Base-by-base conservation (phyloP, 768 basidiomycete genomes). In the Leccinum incarnatum region DNA sequence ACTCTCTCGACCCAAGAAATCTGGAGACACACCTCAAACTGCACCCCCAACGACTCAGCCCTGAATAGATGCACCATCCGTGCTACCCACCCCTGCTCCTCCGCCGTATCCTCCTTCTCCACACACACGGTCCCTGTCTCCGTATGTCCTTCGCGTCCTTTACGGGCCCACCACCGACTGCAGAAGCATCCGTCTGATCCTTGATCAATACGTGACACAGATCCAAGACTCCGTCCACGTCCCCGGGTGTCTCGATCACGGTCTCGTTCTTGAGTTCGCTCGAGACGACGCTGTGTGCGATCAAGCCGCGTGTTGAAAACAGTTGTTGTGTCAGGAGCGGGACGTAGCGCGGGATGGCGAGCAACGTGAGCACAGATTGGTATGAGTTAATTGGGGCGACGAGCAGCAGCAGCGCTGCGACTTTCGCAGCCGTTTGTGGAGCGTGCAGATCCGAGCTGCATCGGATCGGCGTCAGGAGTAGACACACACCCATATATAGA, bases 181-280 rank as follows among this genome's bases (percentile, higher is more conserved):
- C 29, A 14, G 34, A 36, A 4, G 79, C 81, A 65, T 90, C 89
- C 1, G 82, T 79, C 67, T 90, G 87, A 67, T 98, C 95, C 67
- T 87, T 88, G 64, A 98, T 97, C 49, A 98, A 78, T 1, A 98
- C 95, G 66, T 93, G 88, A 69, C 95, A 97, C 25, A 91, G 77
- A 58, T 95, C 93, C 29, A 98, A 80, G 3, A 98, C 89, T 9
- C 95, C 96, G 60, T 92, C 84, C 6, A 98, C 96, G 63, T 99
- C 97, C 64, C 97, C 95, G 0, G 92, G 90, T 0, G 87, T 84
- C 71, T 98, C 95, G 60, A 98, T 88, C 30, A 95, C 80, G 2
- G 97, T 99, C 71, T 97, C 95, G 71, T 97, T 98, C 80, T 97
- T 97, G 51, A 99, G 82, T 0, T 98, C 90, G 9, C 89, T 93